Conservation (phyloP, 192 early-diverging fungal genomes). For the Chytriomyces sp. region DNA sequence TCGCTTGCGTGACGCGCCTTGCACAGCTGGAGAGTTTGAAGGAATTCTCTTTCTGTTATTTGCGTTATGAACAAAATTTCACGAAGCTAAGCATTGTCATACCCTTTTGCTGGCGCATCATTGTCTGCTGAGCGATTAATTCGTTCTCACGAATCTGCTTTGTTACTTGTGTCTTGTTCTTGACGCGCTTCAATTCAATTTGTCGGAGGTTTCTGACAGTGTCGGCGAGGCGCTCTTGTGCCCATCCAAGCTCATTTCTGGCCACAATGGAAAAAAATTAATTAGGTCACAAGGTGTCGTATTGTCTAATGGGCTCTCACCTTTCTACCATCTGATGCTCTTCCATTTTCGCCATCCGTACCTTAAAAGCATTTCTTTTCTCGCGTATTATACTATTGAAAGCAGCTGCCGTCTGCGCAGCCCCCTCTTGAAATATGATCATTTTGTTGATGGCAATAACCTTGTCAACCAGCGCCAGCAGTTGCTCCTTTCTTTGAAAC, state of each 20-base stretch:
- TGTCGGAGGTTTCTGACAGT: constrained; percentile 24
- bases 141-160: constrained; percentile 27
- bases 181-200: constrained; percentile 27
- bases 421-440: too few relatives aligned
- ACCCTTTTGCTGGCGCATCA: constrained; percentile 35
- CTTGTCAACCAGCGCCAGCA: too few relatives aligned
- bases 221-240: constrained; percentile 23
- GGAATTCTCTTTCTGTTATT: constrained; percentile 25
- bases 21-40: constrained; percentile 25
- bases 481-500: too few relatives aligned
- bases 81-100: too few relatives aligned
- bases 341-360: too few relatives aligned
- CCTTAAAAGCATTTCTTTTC: too few relatives aligned
- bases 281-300: too few relatives aligned
- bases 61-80: constrained; percentile 23
- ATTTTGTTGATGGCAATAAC: too few relatives aligned
- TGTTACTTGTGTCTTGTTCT: constrained; percentile 17
- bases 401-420: too few relatives aligned
- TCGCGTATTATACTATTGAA: too few relatives aligned
- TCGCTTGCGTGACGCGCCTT: constrained; percentile 22
- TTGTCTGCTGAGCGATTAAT: constrained; percentile 19
- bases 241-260: constrained; percentile 29
- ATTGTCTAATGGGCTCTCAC: too few relatives aligned
- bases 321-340: too few relatives aligned
- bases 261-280: neutral